A percentile compares a stretch with the other conserved stretches of the same genome.
Conservation (phyloP, 345 rosid species). For the Citrus medica region DNA sequence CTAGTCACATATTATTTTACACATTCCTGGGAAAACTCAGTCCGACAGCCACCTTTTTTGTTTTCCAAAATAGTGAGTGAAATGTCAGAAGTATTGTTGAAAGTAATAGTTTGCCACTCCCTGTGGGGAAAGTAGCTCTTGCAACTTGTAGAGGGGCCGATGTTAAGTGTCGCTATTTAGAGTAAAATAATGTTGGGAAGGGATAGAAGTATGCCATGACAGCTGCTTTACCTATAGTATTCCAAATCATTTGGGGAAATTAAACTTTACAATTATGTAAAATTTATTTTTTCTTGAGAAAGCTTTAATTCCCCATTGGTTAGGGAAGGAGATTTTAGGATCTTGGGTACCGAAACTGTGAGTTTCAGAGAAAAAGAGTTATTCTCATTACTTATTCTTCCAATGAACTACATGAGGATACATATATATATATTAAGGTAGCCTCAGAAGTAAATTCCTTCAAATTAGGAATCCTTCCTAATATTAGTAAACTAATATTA, state of each 20-base stretch:
- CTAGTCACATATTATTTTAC: not conserved
- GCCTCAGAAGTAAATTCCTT: no score
- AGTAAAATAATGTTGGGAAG: not conserved
- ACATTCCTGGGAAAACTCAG: not conserved
- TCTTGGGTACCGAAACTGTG: no score
- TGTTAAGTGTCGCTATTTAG: not conserved
- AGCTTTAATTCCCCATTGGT: not conserved
- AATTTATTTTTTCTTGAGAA: not conserved
- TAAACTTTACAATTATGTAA: not conserved
- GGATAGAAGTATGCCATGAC: not conserved
- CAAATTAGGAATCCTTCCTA: no score
- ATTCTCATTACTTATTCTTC: no score
- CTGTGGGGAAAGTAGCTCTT: no score
- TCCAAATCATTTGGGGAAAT: not conserved
- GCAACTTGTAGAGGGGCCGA: not conserved
- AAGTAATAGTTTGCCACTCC: not conserved
- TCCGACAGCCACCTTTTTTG: not conserved
- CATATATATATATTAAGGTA: no score
- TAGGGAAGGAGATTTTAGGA: not conserved
- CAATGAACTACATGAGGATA: no score
- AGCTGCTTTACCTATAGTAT: not conserved
- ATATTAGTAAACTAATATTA: no score
- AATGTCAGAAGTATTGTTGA: not conserved
- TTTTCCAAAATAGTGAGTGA: not conserved
- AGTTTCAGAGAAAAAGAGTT: no score